These are phyloP conservation scores for Nannochloropsis oceanica DNA, from an alignment of 108 stramenopile genomes.

Conservation along the genomic window DNA sequence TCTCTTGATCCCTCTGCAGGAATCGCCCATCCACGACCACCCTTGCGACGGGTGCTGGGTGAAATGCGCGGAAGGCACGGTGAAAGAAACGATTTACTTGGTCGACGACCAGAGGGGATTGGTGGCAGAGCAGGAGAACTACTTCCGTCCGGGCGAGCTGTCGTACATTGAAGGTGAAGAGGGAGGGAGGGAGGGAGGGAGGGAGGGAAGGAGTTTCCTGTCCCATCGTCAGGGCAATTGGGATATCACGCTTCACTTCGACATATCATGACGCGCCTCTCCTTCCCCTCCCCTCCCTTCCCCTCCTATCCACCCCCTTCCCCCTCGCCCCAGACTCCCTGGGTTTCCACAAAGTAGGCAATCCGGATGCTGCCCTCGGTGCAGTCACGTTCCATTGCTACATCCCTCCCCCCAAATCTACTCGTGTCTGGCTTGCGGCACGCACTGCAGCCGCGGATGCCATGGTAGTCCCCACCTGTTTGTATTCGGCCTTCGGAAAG, in stretches of 20 bases:
- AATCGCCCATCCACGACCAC: conserved; percentile 15
- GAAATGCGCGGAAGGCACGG: conserved; percentile 44
- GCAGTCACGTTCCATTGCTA: conserved; percentile 66
- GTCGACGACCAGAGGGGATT: not conserved
- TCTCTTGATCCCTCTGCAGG: not conserved
- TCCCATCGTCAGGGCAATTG: no score
- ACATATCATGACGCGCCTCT: not conserved
- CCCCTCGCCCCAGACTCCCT: conserved; percentile 53
- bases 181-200: not conserved
- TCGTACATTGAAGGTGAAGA: not conserved
- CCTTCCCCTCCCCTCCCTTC: not conserved
- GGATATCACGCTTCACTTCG: not conserved
- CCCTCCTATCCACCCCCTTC: not conserved
- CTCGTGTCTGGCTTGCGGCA: conserved; percentile 47
- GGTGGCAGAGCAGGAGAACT: not conserved
- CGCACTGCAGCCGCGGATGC: conserved; percentile 14
- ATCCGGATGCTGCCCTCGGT: not conserved
- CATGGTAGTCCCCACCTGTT: conserved; percentile 28
- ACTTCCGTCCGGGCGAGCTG: not conserved
- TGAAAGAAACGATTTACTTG: conserved; percentile 53
- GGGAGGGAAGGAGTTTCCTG: not conserved
- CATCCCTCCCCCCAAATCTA: conserved; percentile 51
- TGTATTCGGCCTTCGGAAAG: conserved; percentile 37
- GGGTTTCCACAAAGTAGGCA: conserved; percentile 62
- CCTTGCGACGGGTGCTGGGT: conserved; percentile 68